Evolutionary conservation across 2,329 filamentous ascomycete genomes (phyloP), one percentile per base, ranked within the genome.

Genomic region (Colletotrichum melonis): DNA sequence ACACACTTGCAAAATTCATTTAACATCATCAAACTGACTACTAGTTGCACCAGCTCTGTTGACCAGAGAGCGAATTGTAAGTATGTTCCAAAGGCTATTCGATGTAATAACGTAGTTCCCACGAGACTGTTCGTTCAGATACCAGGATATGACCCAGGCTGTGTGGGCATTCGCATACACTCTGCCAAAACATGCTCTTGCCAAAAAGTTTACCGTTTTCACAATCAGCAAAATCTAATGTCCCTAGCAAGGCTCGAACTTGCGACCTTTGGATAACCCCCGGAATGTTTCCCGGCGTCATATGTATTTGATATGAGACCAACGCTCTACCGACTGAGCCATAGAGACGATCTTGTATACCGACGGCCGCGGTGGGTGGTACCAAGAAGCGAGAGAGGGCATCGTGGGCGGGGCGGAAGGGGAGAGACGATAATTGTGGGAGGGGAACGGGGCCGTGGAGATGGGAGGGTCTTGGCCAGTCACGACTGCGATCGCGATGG

Each of bases 171-270:
- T 12, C 24, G 9, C 1, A 16, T 30, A 2, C 14, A 5, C 19
- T 24, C 14, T 3, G 22, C 7, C 4, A 3, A 19, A 6, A 28
- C 42, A 24, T 26, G 22, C 8, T n/a, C 9, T 9, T 2, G 1
- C 4, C 2, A 55, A 64, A 64, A 64, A n/a, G 4, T 8, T 7
- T 0, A 38, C 3, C n/a, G 4, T 1, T 6, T 6, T 1, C 5
- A 19, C 19, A n/a, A 9, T 1, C 5, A 28, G 63, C 24, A 65
- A 65, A 65, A 57, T 1, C 0, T 1, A 22, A 38, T 64, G 62
- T 64, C 62, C 62, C 62, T 64, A 49, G 62, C 62, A 64, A 64
- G 62, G 62, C 62, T 64, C 62, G 62, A 64, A 64, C 62, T 64
- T 64, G 62, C 62, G 62, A 64, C 62, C 62, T 64, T 64, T 64